Base-by-base conservation (phyloP, 768 basidiomycete species). In the Nevesoporus exiguus region DNA sequence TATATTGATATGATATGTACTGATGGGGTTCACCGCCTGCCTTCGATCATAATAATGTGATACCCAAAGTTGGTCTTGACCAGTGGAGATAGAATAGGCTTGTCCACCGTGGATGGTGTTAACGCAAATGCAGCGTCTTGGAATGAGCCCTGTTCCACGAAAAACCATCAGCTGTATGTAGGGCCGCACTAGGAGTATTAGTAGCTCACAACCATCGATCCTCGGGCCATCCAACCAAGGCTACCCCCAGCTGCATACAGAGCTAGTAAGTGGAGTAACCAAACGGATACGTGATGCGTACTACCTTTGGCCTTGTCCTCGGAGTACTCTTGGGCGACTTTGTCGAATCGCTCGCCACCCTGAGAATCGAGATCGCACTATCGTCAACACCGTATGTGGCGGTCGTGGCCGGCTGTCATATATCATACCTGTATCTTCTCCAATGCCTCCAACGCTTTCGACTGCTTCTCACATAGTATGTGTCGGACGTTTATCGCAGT, bases 21-120 rank as follows among this genome's bases (percentile, higher is more conserved):
- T 60, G 48, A 56, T 37, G 49, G 43, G 48, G 43, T 22, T 59
- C 64, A 83, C 33, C 88, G 81, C 34, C 90, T 81, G 17, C 89
- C 90, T 73, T 93, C 90, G 7, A 92, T 90, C 88, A 93, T 90
- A 68, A 93, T 92, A 63, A 93, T 85, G 66, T 93, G 91, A 70
- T 93, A 93, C 14, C 91, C 91, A 64, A 85, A 85, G 56, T 79
- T 81, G 7, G 91, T 93, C 72, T 92, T 93, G 31, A 93, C 85
- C 46, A 93, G 79, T 15, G 83, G 71, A 2, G 89, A 88, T 17
- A 81, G 64, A 47, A 80, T 72, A 4, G 91, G 90, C 58, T 88
- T 91, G 70, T 91, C 90, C 56, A 88, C 81, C 4, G 86, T 80
- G 8, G 91, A 93, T 3, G 90, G 90, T 25, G 80, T 74, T 44